Evolutionary conservation across 495 filamentous ascomycete genomes (phyloP), one percentile per base, ranked within the genome.

Genomic region (Tirmania nivea): DNA sequence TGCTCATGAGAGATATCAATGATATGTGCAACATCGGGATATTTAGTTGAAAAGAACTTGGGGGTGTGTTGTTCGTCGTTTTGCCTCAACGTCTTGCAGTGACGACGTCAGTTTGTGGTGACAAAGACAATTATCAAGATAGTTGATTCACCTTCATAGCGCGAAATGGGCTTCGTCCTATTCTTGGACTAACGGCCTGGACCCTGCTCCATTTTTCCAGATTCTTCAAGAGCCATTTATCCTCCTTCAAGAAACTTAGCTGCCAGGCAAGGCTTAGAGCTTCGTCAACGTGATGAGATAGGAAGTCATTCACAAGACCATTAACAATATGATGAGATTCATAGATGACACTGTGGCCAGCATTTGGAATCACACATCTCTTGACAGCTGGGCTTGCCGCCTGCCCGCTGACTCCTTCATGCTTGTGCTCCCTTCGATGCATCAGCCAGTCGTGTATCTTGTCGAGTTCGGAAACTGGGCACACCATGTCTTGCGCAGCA

Each of bases 211-310:
- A 96, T 60, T 95, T 95, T 54, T 73, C 79, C 11, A 94, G 76
- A 65, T 96, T 96, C 70, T 96, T 95, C 55, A 96, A 84, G 63
- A 94, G 88, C 89, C 89, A 95, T 69, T 96, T 96, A 11, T 88
- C 87, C 53, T 84, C 83, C 3, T 79, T 83, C 21, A 96, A 75
- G 63, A 86, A 77, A 60, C 86, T 80, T 16, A 95, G 70, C 68
- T 96, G 89, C 89, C 89, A 96, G 14, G 80, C 84, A 6, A 87
- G 75, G 8, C 75, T 79, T 16, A 96, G 75, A 6, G 84, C 81
- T 50, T 78, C 71, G 48, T 86, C 86, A 54, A 94, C 67, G 55
- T 87, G 75, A 14, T 75, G 69, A 25, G 74, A 70, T 42, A 96
- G 71, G 59, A 94, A 95, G 56, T 83, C 78, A 19, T 86, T 80